These are phyloP conservation scores for Neurospora sp. DNA, from an alignment of 495 filamentous ascomycete species.

Conservation along the genomic window DNA sequence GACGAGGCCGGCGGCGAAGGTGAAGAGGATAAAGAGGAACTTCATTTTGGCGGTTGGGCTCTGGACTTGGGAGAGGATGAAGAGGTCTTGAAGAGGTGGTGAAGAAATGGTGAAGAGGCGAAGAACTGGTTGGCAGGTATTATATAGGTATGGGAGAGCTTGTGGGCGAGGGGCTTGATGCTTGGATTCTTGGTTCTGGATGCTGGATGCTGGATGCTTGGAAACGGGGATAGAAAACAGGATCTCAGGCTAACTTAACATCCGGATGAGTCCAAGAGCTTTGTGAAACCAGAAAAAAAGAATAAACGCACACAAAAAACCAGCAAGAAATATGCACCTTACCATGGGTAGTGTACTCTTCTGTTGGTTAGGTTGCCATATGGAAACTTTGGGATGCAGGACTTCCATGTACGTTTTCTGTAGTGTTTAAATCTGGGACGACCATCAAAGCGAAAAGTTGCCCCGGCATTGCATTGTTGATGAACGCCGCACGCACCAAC, in stretches of 20 bases:
- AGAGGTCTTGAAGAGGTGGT: not conserved
- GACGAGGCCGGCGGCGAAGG: not conserved
- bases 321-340: too few species aligned
- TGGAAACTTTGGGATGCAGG: too few species aligned
- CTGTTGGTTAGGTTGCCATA: too few species aligned
- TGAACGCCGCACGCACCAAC: not conserved
- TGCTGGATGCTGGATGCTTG: not conserved
- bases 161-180: not conserved
- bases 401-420: too few species aligned
- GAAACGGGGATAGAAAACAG: not conserved
- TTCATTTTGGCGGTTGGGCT: not conserved
- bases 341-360: too few species aligned
- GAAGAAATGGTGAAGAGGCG: not conserved
- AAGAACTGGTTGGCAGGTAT: not conserved
- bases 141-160: not conserved
- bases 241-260: too few species aligned
- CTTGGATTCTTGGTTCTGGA: not conserved
- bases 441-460: not conserved
- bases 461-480: not conserved
- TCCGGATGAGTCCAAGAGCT: too few species aligned
- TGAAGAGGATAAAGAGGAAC: not conserved
- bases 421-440: not conserved
- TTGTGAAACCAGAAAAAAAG: too few species aligned
- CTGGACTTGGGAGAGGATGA: not conserved
- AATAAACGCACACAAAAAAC: too few species aligned